Conservation (phyloP, 345 rosid genomes). For the Camelina neglecta region DNA sequence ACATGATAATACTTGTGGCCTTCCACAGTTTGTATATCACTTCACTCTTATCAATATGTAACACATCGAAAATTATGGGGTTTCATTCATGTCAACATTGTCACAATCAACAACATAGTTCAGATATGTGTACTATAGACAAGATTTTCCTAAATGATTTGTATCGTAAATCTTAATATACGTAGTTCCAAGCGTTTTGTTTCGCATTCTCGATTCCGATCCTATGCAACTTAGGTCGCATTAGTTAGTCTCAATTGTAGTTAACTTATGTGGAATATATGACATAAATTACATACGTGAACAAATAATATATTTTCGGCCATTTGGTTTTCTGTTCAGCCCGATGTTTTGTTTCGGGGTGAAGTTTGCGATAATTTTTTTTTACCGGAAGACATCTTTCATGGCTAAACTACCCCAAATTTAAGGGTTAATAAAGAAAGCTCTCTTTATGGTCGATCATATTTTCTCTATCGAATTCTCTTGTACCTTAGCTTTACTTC, state of each 20-base stretch:
- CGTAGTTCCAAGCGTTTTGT: too few species aligned
- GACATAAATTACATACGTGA: too few species aligned
- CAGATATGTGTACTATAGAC: not conserved
- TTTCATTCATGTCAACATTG: constrained; percentile 5
- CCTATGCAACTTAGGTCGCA: too few species aligned
- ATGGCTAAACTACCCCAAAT: too few species aligned
- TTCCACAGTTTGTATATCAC: not conserved
- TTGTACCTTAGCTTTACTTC: not conserved
- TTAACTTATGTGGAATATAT: too few species aligned
- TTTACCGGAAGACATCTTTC: too few species aligned
- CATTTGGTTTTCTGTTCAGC: not conserved
- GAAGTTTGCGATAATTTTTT: not conserved
- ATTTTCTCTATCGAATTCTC: not conserved
- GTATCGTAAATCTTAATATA: too few species aligned
- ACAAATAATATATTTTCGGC: not conserved
- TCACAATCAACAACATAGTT: constrained; percentile 1
- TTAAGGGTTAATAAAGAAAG: not conserved
- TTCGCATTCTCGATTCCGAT: too few species aligned
- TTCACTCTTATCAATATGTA: not conserved
- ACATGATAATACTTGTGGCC: not conserved
- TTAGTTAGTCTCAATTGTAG: too few species aligned
- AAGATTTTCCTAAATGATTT: not conserved
- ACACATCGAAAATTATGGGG: not conserved
- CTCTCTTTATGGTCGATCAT: not conserved
- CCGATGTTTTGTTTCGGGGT: not conserved